phyloP scores from a whole-genome alignment of 2,329 filamentous ascomycete genomes.

The Diplodia corticola region DNA sequence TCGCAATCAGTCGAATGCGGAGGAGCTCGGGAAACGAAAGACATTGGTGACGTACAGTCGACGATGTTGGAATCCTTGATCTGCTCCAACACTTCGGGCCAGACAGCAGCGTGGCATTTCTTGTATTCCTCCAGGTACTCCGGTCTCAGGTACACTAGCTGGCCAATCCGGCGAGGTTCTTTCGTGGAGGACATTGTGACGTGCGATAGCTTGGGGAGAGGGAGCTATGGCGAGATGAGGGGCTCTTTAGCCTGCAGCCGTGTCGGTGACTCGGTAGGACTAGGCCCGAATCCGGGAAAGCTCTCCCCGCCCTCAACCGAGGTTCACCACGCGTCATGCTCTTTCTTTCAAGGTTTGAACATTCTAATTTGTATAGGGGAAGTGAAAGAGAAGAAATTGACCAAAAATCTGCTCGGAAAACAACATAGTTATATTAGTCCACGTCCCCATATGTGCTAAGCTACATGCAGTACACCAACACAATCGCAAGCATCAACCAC shows the following conservation, averaged over 20 bases:
- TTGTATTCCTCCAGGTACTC: constrained; percentile 70
- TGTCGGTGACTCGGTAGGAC: constrained; percentile 4
- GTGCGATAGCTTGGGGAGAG: background rate
- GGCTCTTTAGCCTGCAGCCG: constrained; percentile 1
- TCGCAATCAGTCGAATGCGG: background rate
- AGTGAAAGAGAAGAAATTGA: no score
- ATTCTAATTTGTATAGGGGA: no score
- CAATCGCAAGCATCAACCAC: no score
- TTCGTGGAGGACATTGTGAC: background rate
- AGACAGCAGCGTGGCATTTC: constrained; percentile 69
- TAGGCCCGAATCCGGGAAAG: constrained; percentile 4
- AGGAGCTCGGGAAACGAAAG: no score
- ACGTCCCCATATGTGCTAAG: no score
- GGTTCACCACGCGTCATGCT: background rate
- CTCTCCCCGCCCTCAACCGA: background rate
- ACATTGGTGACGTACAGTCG: constrained; percentile 58
- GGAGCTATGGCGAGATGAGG: background rate
- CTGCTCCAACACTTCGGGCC: constrained; percentile 75
- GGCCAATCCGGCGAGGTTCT: constrained; percentile 60
- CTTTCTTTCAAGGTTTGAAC: no score
- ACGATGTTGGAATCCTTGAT: constrained; percentile 73
- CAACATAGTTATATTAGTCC: no score
- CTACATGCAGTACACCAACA: no score
- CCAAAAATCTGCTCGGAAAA: no score
- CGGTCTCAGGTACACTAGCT: constrained; percentile 71